Evolutionary conservation across 2,329 filamentous ascomycete species (phyloP).

Genomic region (Calonectria montana): DNA sequence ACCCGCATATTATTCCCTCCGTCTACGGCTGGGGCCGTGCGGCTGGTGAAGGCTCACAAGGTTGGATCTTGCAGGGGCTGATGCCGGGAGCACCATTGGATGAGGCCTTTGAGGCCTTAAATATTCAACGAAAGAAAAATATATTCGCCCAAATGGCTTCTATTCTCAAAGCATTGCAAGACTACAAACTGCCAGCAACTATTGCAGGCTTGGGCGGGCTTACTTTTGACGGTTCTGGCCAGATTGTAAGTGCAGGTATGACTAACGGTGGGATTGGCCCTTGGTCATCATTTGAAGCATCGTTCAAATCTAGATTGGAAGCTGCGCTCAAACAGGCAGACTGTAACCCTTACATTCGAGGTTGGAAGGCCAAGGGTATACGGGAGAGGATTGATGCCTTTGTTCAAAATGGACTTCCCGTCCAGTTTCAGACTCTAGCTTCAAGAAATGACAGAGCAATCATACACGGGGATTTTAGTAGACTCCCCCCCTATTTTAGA

Average conservation of each 20-base stretch:
- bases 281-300: not conserved
- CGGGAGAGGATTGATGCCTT: not conserved
- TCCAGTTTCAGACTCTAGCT: too few relatives aligned
- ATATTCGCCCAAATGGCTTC: not conserved
- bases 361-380: not conserved
- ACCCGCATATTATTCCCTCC: too few relatives aligned
- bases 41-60: too few relatives aligned
- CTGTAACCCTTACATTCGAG: not conserved
- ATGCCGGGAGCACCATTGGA: not conserved
- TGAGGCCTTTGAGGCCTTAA: not conserved
- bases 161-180: not conserved
- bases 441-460: too few relatives aligned
- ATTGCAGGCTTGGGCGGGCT: not conserved
- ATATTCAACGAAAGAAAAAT: not conserved
- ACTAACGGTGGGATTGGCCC: not conserved
- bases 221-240: not conserved
- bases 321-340: not conserved
- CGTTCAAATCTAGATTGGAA: not conserved
- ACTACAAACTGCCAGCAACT: not conserved
- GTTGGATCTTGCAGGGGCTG: not conserved
- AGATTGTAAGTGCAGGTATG: not conserved
- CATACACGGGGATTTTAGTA: too few relatives aligned
- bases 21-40: too few relatives aligned
- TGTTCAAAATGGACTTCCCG: not conserved
- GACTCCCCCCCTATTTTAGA: too few relatives aligned